phyloP scores from a whole-genome alignment of 345 rosid genomes.

The Linum trigynum region DNA sequence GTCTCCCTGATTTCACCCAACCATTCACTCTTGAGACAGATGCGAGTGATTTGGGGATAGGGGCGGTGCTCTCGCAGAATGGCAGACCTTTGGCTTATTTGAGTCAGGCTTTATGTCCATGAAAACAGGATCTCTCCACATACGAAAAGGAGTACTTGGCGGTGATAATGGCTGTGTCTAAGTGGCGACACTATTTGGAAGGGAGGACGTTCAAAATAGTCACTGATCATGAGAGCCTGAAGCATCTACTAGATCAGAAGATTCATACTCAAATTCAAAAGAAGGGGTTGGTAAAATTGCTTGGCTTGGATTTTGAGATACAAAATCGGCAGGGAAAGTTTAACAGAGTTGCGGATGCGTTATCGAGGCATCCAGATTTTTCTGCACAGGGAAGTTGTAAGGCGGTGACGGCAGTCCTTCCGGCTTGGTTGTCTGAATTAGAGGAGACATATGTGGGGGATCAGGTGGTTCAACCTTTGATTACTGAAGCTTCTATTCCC shows the following conservation, averaged over 20 bases:
- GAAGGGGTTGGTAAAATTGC: too few species aligned
- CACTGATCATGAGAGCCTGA: background rate
- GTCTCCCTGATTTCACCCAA: too few species aligned
- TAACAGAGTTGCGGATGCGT: too few species aligned
- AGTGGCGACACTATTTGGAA: background rate
- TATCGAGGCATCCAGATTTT: background rate
- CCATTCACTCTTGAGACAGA: background rate
- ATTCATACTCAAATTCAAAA: background rate
- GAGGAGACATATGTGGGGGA: background rate
- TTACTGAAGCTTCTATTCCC: background rate
- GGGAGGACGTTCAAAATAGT: too few species aligned
- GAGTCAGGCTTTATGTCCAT: background rate
- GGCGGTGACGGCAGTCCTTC: background rate
- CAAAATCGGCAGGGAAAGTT: background rate
- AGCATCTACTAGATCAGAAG: background rate
- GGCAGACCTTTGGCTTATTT: conserved; percentile 1
- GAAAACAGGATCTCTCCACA: too few species aligned
- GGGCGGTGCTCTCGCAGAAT: too few species aligned
- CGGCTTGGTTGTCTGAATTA: too few species aligned
- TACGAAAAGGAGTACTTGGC: too few species aligned
- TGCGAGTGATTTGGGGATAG: too few species aligned
- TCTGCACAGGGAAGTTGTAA: background rate
- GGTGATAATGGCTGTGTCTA: background rate
- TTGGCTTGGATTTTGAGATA: too few species aligned
- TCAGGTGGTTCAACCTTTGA: background rate